Conservation (phyloP, 441 rosid species). For the Pelargonium myrrhifolium region DNA sequence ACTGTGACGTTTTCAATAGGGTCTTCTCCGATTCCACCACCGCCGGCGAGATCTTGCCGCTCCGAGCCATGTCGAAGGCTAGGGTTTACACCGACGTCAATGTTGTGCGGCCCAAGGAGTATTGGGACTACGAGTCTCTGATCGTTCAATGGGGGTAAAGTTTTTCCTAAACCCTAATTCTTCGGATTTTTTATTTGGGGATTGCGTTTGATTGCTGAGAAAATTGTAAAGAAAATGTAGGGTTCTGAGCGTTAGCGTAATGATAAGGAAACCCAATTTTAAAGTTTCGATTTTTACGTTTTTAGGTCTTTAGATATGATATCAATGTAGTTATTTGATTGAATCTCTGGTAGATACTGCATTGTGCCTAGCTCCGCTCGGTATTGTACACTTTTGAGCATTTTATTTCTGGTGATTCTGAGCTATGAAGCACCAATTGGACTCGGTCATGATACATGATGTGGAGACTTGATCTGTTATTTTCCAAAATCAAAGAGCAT, state of each 20-base stretch:
- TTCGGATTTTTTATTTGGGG: background rate
- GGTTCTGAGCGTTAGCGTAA: background rate
- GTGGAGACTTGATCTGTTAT: background rate
- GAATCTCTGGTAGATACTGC: background rate
- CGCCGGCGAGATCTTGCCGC: conserved; percentile 35
- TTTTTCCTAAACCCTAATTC: conserved; percentile 9
- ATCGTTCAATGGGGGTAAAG: conserved; percentile 86
- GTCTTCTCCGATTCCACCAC: conserved; percentile 15
- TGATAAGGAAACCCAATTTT: background rate
- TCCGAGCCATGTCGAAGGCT: conserved; percentile 49
- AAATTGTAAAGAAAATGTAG: background rate
- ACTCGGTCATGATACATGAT: background rate
- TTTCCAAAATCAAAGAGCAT: too few species aligned
- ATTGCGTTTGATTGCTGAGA: conserved; percentile 1
- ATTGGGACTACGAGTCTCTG: conserved; percentile 91
- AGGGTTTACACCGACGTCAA: conserved; percentile 70
- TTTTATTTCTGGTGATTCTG: background rate
- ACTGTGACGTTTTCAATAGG: background rate
- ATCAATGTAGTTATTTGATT: background rate
- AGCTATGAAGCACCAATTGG: background rate
- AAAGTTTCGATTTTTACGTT: background rate
- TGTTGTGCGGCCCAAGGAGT: conserved; percentile 70
- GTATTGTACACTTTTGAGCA: background rate
- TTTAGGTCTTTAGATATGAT: background rate
- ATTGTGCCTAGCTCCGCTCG: background rate